phyloP scores from a whole-genome alignment of 2,329 filamentous ascomycete genomes.

The Pseudogymnoascus sp. region DNA sequence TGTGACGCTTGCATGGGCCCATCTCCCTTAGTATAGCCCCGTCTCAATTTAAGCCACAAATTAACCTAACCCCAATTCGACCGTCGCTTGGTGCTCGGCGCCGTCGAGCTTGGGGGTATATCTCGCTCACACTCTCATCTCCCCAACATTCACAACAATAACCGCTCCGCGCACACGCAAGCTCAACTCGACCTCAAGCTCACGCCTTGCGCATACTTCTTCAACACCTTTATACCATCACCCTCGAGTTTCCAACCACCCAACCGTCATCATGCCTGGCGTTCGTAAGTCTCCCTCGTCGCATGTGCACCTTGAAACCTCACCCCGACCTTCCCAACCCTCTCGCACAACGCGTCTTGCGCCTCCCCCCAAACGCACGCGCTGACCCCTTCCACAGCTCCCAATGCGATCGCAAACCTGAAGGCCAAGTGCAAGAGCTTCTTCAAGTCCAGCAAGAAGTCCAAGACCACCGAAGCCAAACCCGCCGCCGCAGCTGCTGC shows the following conservation, averaged over 20 bases:
- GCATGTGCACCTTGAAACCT: slow-evolving; percentile 6
- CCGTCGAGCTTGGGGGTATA: slow-evolving; percentile 5
- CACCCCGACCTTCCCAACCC: neutral
- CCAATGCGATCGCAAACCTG: slow-evolving; percentile 26
- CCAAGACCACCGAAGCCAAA: slow-evolving; percentile 23
- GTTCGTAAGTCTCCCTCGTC: slow-evolving; percentile 25
- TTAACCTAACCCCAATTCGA: slow-evolving; percentile 5
- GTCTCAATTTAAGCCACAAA: slow-evolving; percentile 10
- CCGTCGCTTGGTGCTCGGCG: slow-evolving; percentile 5
- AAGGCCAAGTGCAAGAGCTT: slow-evolving; percentile 30
- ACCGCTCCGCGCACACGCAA: neutral
- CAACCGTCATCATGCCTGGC: slow-evolving; percentile 26
- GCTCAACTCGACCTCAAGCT: neutral
- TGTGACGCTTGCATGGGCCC: neutral
- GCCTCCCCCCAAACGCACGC: neutral
- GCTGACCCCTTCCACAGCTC: slow-evolving; percentile 21
- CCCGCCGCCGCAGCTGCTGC: slow-evolving; percentile 17
- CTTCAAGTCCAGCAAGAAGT: slow-evolving; percentile 25
- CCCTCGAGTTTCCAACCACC: neutral
- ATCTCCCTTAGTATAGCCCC: neutral
- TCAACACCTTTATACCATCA: neutral
- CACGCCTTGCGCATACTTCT: neutral
- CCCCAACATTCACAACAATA: slow-evolving; percentile 6
- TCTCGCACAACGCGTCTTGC: neutral
- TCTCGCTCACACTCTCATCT: slow-evolving; percentile 5